Evolutionary conservation across 371 early-diverging fungal genomes (phyloP), one percentile per base, ranked within the genome.

Genomic region (Rhizopus sp.): DNA sequence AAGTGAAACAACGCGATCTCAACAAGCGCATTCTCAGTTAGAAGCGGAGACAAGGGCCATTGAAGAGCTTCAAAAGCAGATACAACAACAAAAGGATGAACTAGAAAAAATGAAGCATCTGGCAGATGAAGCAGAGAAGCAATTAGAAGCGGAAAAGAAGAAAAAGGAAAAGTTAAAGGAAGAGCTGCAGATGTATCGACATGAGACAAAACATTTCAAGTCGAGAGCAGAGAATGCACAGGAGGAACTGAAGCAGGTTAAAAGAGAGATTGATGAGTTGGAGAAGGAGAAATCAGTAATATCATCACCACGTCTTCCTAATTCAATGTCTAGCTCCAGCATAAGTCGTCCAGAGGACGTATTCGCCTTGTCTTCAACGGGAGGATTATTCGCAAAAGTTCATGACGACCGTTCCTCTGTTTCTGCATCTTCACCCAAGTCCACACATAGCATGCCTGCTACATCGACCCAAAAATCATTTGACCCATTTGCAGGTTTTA

Each of bases 401-500:
- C 33, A 45, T 0, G 52, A 56, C 2, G 45, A 48, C 5, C 32
- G 6, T 16, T 10, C 53, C 7, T 53, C 55, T 31, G 44, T 46
- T 29, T 35, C 57, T 42, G 31, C 45, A 34, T 57, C 66, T 7
- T 59, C 50, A 13, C 44, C 31, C 13, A 33, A 9, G 12, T 51
- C 51, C 16, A n/a, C 7, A n/a, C 39, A 23, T 29, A 38, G 51
- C 7, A 7, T 8, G 15, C 65, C 38, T 41, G 54, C 40, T 13
- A 12, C 38, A 31, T 33, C 33, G 29, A 37, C 56, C 1, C 42
- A 56, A 33, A 69, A 63, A 15, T 34, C 56, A 7, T 73, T 59
- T 49, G 78, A 78, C 47, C 72, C 73, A 7, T 78, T 75, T 59
- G 69, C 75, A 7, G 66, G 70, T 5, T 63, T 75, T 33, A 74